Percentiles rank a stretch among this genome's conserved stretches.
These are phyloP conservation scores for Talaromyces albobiverticillius DNA, from an alignment of 2,329 filamentous ascomycete species.

Conservation along the genomic window DNA sequence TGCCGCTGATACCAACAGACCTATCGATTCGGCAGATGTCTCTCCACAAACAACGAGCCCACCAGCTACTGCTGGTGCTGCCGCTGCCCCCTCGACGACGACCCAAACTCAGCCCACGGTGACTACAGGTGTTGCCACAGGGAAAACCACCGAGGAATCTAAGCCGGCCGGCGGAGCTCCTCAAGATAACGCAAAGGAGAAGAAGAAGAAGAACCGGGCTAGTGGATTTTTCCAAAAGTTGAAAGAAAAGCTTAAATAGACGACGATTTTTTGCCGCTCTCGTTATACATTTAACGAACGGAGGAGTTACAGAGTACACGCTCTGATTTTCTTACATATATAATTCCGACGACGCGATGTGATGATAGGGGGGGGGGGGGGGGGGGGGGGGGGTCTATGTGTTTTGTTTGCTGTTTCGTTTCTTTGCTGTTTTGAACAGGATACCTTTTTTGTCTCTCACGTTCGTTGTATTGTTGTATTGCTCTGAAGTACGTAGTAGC, in stretches of 20 bases:
- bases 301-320: not conserved
- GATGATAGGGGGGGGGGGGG: not conserved
- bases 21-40: constrained; percentile 25
- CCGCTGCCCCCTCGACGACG: not conserved
- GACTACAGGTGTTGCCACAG: constrained; percentile 17
- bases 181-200: constrained; percentile 42
- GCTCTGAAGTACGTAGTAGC: not conserved
- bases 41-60: constrained; percentile 24
- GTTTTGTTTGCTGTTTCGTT: not conserved
- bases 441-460: not conserved
- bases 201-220: constrained; percentile 66
- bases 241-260: constrained; percentile 53
- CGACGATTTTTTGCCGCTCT: too few species aligned
- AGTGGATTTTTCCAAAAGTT: constrained; percentile 59
- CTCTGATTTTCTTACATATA: not conserved
- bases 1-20: constrained; percentile 12
- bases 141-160: constrained; percentile 19
- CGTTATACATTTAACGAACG: not conserved
- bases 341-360: not conserved
- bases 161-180: constrained; percentile 16
- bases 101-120: constrained; percentile 13
- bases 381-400: not conserved
- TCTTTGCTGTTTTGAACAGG: constrained; percentile 12
- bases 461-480: not conserved
- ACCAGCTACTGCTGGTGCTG: not conserved